A percentile compares a stretch with the other conserved stretches of the same genome.
phyloP scores from a whole-genome alignment of 108 stramenopile species.

The Cyclotella baltica region DNA sequence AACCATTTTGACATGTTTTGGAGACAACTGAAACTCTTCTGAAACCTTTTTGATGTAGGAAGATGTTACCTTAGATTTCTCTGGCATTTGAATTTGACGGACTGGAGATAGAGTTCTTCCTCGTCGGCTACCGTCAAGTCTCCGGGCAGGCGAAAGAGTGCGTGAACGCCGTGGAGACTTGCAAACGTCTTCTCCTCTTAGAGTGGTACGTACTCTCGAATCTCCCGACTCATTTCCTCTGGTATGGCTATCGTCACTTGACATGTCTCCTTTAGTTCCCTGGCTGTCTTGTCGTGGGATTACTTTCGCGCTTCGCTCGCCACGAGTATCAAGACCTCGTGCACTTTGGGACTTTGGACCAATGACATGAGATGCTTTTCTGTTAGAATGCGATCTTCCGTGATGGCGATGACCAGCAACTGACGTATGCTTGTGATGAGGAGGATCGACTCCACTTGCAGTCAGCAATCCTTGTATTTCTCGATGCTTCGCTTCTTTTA shows the following conservation, averaged over 20 bases:
- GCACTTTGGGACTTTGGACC: neutral
- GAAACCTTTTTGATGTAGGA: slow-evolving; percentile 11
- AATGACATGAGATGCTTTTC: neutral
- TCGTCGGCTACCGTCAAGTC: neutral
- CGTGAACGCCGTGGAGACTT: neutral
- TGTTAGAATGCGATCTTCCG: neutral
- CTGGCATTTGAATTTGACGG: neutral
- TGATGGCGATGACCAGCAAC: neutral
- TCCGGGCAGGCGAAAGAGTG: neutral
- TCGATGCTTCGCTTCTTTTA: slow-evolving; percentile 4
- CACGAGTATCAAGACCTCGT: neutral
- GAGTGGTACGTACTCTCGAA: neutral
- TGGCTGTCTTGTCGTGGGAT: neutral
- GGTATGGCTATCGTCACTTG: neutral
- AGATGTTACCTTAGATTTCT: neutral
- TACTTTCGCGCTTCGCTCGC: neutral
- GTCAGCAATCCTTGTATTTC: slow-evolving; percentile 9
- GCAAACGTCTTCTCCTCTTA: neutral
- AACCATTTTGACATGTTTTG: neutral
- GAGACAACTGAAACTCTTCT: neutral
- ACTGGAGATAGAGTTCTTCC: slow-evolving; percentile 12
- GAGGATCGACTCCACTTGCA: neutral
- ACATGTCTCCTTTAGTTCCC: neutral
- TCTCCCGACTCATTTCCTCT: neutral
- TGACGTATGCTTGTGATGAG: neutral